Evolutionary conservation across 441 rosid species (phyloP), one percentile per base, ranked within the genome.

Genomic region (Erodium trifolium): DNA sequence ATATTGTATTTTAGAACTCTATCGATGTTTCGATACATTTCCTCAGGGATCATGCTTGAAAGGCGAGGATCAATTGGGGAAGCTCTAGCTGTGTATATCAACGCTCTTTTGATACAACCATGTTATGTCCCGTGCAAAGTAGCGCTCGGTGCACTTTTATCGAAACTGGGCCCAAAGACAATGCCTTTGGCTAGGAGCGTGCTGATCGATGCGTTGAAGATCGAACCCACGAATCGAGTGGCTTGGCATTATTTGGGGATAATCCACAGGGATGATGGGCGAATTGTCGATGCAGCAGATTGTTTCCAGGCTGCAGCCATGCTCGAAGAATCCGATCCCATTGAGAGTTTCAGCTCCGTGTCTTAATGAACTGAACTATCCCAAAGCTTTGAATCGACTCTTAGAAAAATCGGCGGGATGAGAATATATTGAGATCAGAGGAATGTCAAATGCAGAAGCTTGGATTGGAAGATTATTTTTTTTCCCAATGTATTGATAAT

Each of bases 291-390:
- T 80, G 98, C 98, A 6, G 78, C 81, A n/a, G 97, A 93, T 68
- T 89, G 93, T 80, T 89, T 93, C 80, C 94, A 88, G 78, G 98
- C 98, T 18, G 96, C 98, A 62, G 84, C 92, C 19, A 86, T 93
- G 91, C 98, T 93, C 45, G 96, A 87, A 80, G 97, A 90, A 43
- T 88, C 91, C 1, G 91, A 93, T 76, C 97, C 97, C 6, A 74
- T 93, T 35, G 94, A 93, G 73, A 87, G 85, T 79, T 93, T 93
- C 82, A 80, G 85, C 78, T 84, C 92, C 67, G 27, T 87, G 68
- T 74, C 74, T 74, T 90, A 55, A 55, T 7, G 41, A 37, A 37
- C 41, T 3, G 8, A 37, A 37, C 41, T 31, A 37, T 37, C 8
- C 0, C 2, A 37, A 59, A 17, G 63, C 29, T 59, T 1, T 59